Base-by-base conservation (phyloP, 495 filamentous ascomycete genomes). In the Aspergillus cristatus region DNA sequence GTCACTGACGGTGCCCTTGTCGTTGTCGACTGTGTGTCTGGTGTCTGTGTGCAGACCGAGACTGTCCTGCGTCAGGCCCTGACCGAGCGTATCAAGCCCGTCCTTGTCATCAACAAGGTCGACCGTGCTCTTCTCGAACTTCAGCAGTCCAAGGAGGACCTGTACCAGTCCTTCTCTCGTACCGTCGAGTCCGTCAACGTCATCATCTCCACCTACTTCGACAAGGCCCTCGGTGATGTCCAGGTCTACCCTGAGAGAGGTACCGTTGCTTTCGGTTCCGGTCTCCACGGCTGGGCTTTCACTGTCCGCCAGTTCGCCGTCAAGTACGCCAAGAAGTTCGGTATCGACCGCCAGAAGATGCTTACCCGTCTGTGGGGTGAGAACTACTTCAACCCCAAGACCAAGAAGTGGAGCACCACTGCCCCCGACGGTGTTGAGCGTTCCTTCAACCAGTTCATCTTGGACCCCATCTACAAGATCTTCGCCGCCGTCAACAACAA, bases 151-250 rank as follows among this genome's bases (percentile, higher is more conserved):
- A 95, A 97, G 81, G 91, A 99, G 72, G 93, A 99, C 59, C 74
- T 99, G 42, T 99, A 94, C 81, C 93, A 97, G 75, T 94, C 91
- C 53, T 99, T 99, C 79, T 85, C 86, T 31, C 83, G 91, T 81
- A 96, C 91, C 58, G 85, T 99, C 49, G 91, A 99, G 81, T 97
- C 91, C 51, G 91, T 99, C 53, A 99, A 99, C 76, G 91, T 99
- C 67, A 84, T 96, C 62, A 94, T 99, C 72, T 79, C 91, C 57
- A 99, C 90, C 55, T 99, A 99, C 77, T 83, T 83, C 61, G 91
- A 99, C 78, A 91, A 94, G 74, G 64, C 75, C 45, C 84, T 99
- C 40, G 91, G 91, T 80, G 91, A 99, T 65, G 81, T 91, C 61
- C 90, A 96, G 73, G 89, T 99, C 59, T 91, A 94, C 74, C 88